A percentile compares a stretch with the other conserved stretches of the same genome.
phyloP scores from a whole-genome alignment of 148 eudicot species.

The Rhododendron williamsianum region DNA sequence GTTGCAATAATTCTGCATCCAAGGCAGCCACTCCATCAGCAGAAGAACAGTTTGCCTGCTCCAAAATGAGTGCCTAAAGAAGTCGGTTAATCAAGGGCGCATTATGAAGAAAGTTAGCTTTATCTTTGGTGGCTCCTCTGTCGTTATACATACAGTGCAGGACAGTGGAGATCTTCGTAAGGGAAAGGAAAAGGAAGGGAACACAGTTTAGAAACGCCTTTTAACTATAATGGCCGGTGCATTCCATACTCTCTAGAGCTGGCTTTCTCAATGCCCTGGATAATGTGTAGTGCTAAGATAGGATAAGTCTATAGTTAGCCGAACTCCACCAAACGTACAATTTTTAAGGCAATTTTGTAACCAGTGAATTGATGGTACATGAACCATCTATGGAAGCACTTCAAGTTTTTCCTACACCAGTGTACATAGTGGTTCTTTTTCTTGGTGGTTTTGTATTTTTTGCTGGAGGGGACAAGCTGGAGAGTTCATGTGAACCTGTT shows the following conservation, averaged over 20 bases:
- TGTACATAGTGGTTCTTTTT: background rate
- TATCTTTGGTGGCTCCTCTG: background rate
- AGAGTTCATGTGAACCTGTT: background rate
- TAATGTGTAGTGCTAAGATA: background rate
- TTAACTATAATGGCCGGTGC: background rate
- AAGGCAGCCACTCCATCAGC: slow-evolving; percentile 25
- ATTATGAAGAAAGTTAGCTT: background rate
- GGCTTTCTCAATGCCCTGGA: background rate
- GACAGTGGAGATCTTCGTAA: background rate
- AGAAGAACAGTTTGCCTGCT: slow-evolving; percentile 23
- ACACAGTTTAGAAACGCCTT: background rate
- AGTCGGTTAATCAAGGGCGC: background rate
- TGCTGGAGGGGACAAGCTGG: background rate
- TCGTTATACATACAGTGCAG: background rate
- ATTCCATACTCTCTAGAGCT: background rate
- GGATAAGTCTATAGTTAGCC: background rate
- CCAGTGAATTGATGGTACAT: background rate
- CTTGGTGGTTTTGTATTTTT: background rate
- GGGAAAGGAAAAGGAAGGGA: background rate
- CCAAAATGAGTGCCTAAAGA: slow-evolving; percentile 18
- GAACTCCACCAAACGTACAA: background rate
- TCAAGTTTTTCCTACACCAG: background rate
- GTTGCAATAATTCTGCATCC: slow-evolving; percentile 63
- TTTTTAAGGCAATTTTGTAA: background rate
- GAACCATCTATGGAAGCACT: background rate